Percentiles rank a stretch among this genome's conserved stretches.
Conservation (phyloP, 345 rosid genomes). For the Gynandropsis gynandra region DNA sequence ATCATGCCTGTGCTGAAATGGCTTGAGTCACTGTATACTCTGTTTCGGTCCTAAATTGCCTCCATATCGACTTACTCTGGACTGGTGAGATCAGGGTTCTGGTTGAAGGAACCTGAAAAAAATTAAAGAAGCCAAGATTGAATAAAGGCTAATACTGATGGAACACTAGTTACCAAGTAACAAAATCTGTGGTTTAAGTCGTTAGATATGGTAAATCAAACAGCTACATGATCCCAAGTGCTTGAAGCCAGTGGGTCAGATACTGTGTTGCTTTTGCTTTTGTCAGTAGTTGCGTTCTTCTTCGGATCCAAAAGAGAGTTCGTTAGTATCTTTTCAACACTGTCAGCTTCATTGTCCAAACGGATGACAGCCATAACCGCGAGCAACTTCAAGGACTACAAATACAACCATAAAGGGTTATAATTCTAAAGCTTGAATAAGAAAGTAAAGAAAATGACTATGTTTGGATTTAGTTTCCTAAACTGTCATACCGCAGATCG, state of each 20-base stretch:
- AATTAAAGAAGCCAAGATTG: conserved; percentile 10
- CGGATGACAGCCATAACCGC: conserved; percentile 65
- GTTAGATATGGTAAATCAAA: no score
- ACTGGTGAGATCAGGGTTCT: conserved; percentile 85
- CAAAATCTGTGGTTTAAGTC: neutral
- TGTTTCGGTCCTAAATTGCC: conserved; percentile 90
- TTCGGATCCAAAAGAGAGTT: conserved; percentile 48
- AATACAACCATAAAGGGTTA: conserved; percentile 5
- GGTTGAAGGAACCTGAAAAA: conserved; percentile 55
- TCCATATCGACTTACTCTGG: conserved; percentile 91
- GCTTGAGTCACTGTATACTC: conserved; percentile 93
- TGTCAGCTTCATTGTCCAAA: conserved; percentile 49
- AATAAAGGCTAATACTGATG: neutral
- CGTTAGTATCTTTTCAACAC: conserved; percentile 45
- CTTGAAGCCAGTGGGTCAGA: conserved; percentile 82
- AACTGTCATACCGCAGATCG: conserved; percentile 56
- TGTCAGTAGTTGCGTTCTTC: conserved; percentile 34
- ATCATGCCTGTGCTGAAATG: conserved; percentile 88
- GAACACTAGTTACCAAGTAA: neutral
- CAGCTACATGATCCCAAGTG: conserved; percentile 70
- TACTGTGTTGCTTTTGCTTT: conserved; percentile 40
- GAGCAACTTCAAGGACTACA: conserved; percentile 63
- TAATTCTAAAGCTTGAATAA: neutral
- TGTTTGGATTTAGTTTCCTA: conserved; percentile 22
- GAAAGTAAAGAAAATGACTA: neutral